phyloP scores from a whole-genome alignment of 192 early-diverging fungal genomes.

The Backusella tuberculispora region DNA sequence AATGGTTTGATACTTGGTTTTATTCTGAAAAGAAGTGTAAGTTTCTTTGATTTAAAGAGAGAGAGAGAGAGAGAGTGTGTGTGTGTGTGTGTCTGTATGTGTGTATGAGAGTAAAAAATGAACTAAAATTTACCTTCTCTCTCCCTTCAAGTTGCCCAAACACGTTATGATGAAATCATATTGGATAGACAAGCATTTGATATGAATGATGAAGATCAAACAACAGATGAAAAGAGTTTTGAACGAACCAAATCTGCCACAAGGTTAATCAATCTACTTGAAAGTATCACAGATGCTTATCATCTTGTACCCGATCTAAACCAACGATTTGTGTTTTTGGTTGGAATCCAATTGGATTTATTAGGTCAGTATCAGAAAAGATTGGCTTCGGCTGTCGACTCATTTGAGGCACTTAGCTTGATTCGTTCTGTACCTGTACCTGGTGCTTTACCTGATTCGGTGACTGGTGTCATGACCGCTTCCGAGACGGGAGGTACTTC shows the following conservation, averaged over 20 bases:
- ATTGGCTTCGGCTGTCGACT: slow-evolving; percentile 55
- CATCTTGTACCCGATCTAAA: slow-evolving; percentile 58
- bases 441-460: slow-evolving; percentile 56
- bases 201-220: slow-evolving; percentile 44
- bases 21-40: slow-evolving; percentile 67
- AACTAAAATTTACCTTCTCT: too few relatives aligned
- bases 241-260: slow-evolving; percentile 66
- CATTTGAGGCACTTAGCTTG: slow-evolving; percentile 55
- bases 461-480: slow-evolving; percentile 46
- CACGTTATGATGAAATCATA: slow-evolving; percentile 67
- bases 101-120: neutral
- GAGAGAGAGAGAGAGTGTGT: too few relatives aligned
- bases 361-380: slow-evolving; percentile 56
- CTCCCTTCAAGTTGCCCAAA: slow-evolving; percentile 48
- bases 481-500: slow-evolving; percentile 38
- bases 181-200: slow-evolving; percentile 64
- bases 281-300: slow-evolving; percentile 66
- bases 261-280: slow-evolving; percentile 61
- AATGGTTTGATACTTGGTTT: slow-evolving; percentile 71
- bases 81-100: neutral
- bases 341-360: slow-evolving; percentile 66
- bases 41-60: slow-evolving; percentile 1
- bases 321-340: slow-evolving; percentile 59
- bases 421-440: slow-evolving; percentile 50
- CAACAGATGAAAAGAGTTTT: slow-evolving; percentile 27